These are phyloP conservation scores for Chalaropsis ovoidea DNA, from an alignment of 2,329 filamentous ascomycete genomes.

Conservation along the genomic window DNA sequence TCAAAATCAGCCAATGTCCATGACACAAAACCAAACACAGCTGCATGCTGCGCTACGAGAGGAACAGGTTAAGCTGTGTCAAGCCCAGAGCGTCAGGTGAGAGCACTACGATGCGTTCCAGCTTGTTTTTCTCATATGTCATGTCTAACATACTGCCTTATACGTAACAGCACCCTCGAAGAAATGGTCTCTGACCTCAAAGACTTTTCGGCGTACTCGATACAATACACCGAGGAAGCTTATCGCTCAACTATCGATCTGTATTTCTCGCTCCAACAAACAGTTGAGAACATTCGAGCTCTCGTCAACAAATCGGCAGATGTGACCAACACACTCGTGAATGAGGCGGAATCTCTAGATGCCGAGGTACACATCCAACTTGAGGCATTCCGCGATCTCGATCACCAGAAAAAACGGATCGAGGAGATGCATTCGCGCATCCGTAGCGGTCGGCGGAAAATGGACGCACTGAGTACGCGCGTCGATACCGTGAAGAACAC, in stretches of 20 bases:
- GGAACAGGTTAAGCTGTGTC: constrained; percentile 22
- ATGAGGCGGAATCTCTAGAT: constrained; percentile 49
- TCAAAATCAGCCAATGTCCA: constrained; percentile 11
- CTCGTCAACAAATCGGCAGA: constrained; percentile 53
- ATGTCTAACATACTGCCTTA: neutral
- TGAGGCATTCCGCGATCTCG: constrained; percentile 50
- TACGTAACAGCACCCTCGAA: constrained; percentile 21
- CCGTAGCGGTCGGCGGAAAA: constrained; percentile 47
- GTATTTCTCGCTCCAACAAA: constrained; percentile 52
- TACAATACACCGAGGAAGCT: constrained; percentile 58
- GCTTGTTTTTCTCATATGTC: neutral
- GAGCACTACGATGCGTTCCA: neutral
- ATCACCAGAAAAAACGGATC: constrained; percentile 55
- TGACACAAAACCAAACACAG: constrained; percentile 17
- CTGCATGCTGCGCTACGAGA: constrained; percentile 16
- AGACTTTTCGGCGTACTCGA: constrained; percentile 51
- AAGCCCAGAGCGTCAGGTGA: constrained; percentile 21
- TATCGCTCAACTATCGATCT: constrained; percentile 66
- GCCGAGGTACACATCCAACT: constrained; percentile 53
- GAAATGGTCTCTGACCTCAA: constrained; percentile 35
- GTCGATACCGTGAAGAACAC: constrained; percentile 54
- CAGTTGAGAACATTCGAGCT: constrained; percentile 54
- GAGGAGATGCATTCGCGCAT: constrained; percentile 52
- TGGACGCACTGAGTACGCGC: constrained; percentile 49
- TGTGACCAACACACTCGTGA: constrained; percentile 49